phyloP scores from a whole-genome alignment of 805 yeast genomes.

The Komagataella phaffii region DNA sequence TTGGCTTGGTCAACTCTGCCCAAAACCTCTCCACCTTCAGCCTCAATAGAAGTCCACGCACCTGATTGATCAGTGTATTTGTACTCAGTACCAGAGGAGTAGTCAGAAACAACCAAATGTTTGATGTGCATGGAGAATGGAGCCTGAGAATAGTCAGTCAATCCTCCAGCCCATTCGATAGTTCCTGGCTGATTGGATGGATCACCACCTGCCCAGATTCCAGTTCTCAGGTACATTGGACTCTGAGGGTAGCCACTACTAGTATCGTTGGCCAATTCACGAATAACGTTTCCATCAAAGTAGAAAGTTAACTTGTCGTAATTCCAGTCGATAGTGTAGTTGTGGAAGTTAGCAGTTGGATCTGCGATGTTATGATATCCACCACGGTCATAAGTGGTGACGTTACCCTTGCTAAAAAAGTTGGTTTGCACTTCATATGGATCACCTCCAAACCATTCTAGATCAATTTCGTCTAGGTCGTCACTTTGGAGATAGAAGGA shows the following conservation, averaged over 20 bases:
- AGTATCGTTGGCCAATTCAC: constrained; percentile 43
- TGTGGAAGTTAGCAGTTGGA: constrained; percentile 53
- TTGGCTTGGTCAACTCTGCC: constrained; percentile 41
- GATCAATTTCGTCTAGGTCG: constrained; percentile 80
- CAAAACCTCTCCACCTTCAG: constrained; percentile 43
- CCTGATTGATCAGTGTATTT: constrained; percentile 43
- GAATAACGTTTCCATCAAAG: constrained; percentile 53
- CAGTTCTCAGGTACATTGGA: constrained; percentile 66
- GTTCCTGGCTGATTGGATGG: constrained; percentile 51
- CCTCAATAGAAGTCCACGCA: constrained; percentile 41
- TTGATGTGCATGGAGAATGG: constrained; percentile 61
- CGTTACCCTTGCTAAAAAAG: constrained; percentile 71
- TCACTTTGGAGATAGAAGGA: constrained; percentile 73
- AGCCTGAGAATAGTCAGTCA: constrained; percentile 46
- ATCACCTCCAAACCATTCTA: constrained; percentile 83
- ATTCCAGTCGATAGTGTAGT: constrained; percentile 80
- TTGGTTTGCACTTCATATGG: constrained; percentile 61
- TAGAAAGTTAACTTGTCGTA: constrained; percentile 53
- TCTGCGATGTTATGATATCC: constrained; percentile 43
- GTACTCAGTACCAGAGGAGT: constrained; percentile 51
- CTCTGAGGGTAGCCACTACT: constrained; percentile 76
- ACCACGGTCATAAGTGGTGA: constrained; percentile 72
- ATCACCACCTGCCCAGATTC: constrained; percentile 82
- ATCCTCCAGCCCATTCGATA: constrained; percentile 76
- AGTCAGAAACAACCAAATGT: constrained; percentile 49